Base-by-base conservation (phyloP, 1,139 yeast genomes). In the Eremothecium sinecaudum region DNA sequence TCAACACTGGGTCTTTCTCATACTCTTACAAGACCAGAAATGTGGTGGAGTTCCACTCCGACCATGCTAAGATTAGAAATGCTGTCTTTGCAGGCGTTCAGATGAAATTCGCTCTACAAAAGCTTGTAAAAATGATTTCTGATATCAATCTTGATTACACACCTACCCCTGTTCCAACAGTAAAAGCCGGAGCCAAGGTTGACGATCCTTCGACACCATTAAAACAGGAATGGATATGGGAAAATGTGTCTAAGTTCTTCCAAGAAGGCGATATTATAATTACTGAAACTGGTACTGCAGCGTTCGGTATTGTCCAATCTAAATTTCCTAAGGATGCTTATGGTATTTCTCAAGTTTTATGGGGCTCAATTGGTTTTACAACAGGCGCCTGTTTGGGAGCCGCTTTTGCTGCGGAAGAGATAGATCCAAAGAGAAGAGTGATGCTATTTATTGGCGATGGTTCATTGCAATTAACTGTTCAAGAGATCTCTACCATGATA, bases 291-390 rank as follows among this genome's bases (percentile, higher is more conserved):
- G 90, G 90, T 58, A 79, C 90, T 18, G 75, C 87, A 10, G 79
- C 86, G 10, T 79, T 79, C 47, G 90, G 90, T 59, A 73, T 79
- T 42, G 69, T 75, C 36, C 77, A 74, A 50, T 67, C 84, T 18
- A 69, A 71, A 50, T 79, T 76, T 71, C 87, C 90, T 38, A 60
- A 66, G 44, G 61, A 73, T 50, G 66, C 74, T 24, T 58, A 69
- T 36, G 86, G 86, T 46, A 79, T 79, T 42, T 77, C 86, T 24
- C 90, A 79, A 61, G 84, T 79, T 11, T 64, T 79, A 48, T 79
- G 84, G 82, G 90, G 87, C 26, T 78, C 87, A 13, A 79, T 79
- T 59, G 92, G 90, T 44, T 79, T 64, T 63, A 72, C 90, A 3
- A 80, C 78, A 15, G 90, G 90, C 46, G 79, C 90, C 24, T 69